Percentiles rank a stretch among this genome's conserved stretches.
Conservation (phyloP, 768 basidiomycete genomes). For the Suillus fuscotomentosus region DNA sequence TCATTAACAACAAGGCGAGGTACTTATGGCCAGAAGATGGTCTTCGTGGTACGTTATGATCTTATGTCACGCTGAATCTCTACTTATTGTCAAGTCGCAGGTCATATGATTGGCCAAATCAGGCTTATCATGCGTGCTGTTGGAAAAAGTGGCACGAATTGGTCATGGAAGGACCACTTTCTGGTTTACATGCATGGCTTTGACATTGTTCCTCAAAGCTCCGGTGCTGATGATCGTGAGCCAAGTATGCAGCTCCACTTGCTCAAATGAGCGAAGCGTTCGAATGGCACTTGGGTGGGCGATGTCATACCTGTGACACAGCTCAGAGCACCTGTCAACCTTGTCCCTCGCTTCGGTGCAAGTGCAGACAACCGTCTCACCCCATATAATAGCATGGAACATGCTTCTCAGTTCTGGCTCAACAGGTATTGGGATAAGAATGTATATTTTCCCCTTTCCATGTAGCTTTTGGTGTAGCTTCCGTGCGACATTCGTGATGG, state of each 20-base stretch:
- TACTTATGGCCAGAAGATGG: not conserved
- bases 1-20: too few relatives aligned
- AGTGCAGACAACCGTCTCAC: too few relatives aligned
- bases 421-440: too few relatives aligned
- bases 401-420: too few relatives aligned
- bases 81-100: not conserved
- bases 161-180: constrained; percentile 10
- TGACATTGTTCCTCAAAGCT: constrained; percentile 10
- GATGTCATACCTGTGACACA: too few relatives aligned
- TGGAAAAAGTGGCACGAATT: not conserved
- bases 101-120: constrained; percentile 4
- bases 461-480: not conserved
- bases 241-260: constrained; percentile 4
- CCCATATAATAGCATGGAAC: too few relatives aligned
- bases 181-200: constrained; percentile 27
- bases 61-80: not conserved
- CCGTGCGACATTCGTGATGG: too few relatives aligned
- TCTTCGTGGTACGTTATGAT: not conserved
- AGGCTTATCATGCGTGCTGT: constrained; percentile 3
- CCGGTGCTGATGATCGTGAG: constrained; percentile 13
- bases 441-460: not conserved
- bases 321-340: too few relatives aligned
- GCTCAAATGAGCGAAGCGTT: too few relatives aligned
- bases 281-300: too few relatives aligned
- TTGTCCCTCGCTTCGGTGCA: too few relatives aligned